These are phyloP conservation scores for Mollisia scopiformis DNA, from an alignment of 2,329 filamentous ascomycete genomes.

Conservation along the genomic window DNA sequence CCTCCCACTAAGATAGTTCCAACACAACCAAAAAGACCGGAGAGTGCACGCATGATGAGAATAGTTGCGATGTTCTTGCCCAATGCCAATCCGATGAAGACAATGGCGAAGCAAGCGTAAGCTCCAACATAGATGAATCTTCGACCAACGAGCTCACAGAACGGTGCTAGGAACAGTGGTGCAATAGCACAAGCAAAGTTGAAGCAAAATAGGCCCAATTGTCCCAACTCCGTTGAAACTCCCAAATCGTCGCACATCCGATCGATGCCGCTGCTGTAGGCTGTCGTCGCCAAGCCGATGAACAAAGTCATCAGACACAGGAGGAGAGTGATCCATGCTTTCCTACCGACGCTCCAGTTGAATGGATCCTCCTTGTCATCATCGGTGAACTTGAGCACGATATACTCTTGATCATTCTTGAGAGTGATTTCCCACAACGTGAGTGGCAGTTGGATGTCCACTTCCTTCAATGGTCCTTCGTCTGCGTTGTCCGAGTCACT, in stretches of 20 bases:
- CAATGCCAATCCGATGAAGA: conserved; percentile 67
- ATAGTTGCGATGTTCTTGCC: conserved; percentile 72
- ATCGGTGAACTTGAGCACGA: conserved; percentile 49
- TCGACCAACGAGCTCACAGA: conserved; percentile 84
- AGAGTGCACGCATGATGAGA: conserved; percentile 68
- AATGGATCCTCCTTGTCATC: conserved; percentile 54
- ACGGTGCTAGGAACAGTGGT: conserved; percentile 83
- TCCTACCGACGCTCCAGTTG: conserved; percentile 50
- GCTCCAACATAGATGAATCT: conserved; percentile 78
- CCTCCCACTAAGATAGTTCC: conserved; percentile 81
- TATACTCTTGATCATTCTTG: conserved; percentile 47
- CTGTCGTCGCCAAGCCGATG: conserved; percentile 56
- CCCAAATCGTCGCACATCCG: conserved; percentile 49
- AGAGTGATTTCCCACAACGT: conserved; percentile 47
- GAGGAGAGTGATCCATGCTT: conserved; percentile 48
- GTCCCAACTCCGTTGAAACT: conserved; percentile 44
- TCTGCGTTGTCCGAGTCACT: conserved; percentile 34
- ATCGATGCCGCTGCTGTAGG: conserved; percentile 52
- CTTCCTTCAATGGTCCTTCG: conserved; percentile 41
- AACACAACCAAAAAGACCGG: conserved; percentile 71
- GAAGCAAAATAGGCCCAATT: conserved; percentile 66
- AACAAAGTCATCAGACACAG: conserved; percentile 56
- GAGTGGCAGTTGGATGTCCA: conserved; percentile 52
- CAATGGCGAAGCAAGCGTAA: conserved; percentile 40
- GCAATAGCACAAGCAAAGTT: conserved; percentile 81